These are phyloP conservation scores for Breynia disticha DNA, from an alignment of 441 rosid genomes.

Conservation along the genomic window DNA sequence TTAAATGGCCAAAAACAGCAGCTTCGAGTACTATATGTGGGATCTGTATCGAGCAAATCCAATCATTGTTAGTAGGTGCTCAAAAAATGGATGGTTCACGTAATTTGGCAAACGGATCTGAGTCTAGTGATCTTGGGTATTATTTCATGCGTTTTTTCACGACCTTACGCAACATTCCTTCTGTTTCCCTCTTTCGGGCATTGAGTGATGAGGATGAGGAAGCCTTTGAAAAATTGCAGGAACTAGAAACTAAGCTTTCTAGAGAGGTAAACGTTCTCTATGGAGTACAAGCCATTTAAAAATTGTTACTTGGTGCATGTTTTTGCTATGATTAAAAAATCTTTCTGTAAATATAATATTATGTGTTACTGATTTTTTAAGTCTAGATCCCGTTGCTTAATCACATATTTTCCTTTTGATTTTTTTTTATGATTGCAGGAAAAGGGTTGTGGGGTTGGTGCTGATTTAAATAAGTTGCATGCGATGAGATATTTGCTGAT, in stretches of 20 bases:
- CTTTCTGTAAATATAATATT: too few relatives aligned
- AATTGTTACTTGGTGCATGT: background rate
- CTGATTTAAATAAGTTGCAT: conserved; percentile 42
- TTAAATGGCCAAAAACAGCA: conserved; percentile 86
- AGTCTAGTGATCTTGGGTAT: conserved; percentile 64
- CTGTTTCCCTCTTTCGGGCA: conserved; percentile 77
- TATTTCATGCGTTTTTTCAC: conserved; percentile 76
- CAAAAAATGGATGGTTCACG: conserved; percentile 52
- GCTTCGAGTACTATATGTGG: conserved; percentile 65
- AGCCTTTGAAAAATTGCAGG: conserved; percentile 57
- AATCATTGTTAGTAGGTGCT: conserved; percentile 62
- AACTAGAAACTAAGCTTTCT: conserved; percentile 59
- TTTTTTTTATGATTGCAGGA: conserved; percentile 45
- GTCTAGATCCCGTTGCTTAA: too few relatives aligned
- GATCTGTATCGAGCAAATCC: conserved; percentile 88
- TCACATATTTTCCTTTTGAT: too few relatives aligned
- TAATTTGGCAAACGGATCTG: conserved; percentile 33
- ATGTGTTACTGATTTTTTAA: too few relatives aligned
- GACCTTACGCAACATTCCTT: conserved; percentile 85
- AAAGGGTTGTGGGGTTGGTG: conserved; percentile 38
- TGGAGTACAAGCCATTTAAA: background rate
- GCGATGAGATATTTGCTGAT: conserved; percentile 68
- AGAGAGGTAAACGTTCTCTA: conserved; percentile 44
- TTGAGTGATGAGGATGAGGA: conserved; percentile 69
- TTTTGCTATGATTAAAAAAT: background rate